Evolutionary conservation across 208 protist genomes (phyloP).

Genomic region (Wallacemonas sp.): DNA sequence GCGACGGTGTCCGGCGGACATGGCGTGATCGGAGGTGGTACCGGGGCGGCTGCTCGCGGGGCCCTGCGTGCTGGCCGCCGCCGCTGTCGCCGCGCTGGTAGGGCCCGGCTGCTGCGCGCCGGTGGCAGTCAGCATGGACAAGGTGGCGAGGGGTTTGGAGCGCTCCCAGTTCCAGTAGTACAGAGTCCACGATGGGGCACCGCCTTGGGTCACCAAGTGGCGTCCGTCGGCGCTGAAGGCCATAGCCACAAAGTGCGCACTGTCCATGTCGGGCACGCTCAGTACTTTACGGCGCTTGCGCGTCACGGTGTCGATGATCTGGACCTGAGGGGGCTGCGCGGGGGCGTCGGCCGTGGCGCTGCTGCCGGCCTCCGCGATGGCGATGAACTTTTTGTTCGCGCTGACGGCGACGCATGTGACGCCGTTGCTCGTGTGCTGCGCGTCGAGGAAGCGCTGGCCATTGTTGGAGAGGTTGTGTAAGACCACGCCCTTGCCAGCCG

Average conservation of each 20-base stretch:
- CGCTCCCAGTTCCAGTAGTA: conserved; percentile 93
- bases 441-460: conserved; percentile 84
- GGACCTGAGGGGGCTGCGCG: conserved; percentile 50
- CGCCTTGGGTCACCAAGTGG: conserved; percentile 88
- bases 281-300: conserved; percentile 88
- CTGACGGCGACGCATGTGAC: conserved; percentile 92
- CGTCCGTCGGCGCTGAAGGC: conserved; percentile 87
- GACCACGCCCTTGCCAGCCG: conserved; percentile 80
- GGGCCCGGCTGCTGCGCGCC: background rate
- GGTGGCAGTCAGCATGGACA: conserved; percentile 30
- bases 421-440: conserved; percentile 62
- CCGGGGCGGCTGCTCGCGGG: no score
- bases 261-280: conserved; percentile 72
- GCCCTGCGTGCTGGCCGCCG: background rate
- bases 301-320: conserved; percentile 88
- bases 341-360: conserved; percentile 1
- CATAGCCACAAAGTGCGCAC: conserved; percentile 78
- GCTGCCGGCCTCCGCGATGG: conserved; percentile 88
- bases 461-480: conserved; percentile 83
- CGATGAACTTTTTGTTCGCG: conserved; percentile 94
- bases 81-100: background rate
- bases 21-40: no score
- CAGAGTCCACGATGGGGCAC: conserved; percentile 77
- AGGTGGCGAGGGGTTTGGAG: conserved; percentile 77
- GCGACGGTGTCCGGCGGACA: no score